Base-by-base conservation (phyloP, 331 rosid species). In the Ulmus americana region DNA sequence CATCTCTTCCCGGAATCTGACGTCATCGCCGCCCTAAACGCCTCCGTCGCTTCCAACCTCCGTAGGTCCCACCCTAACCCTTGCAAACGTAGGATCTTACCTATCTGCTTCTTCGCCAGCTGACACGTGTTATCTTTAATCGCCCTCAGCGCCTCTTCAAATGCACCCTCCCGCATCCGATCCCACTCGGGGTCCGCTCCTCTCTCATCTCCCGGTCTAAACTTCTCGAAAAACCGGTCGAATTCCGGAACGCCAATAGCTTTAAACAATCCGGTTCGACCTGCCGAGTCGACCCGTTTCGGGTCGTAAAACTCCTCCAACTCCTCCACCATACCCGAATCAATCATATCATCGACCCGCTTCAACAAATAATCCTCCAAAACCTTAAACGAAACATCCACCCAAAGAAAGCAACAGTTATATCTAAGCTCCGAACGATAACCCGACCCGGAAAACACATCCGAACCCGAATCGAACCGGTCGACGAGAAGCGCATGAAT, bases 241-340 rank as follows among this genome's bases (percentile, higher is more conserved):
- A 88, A 91, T 78, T 91, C 97, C 1, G 96, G 90, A 2, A 88
- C 89, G 0, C 75, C 98, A 5, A 91, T 91, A 0, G 97, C 96
- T 52, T 88, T 88, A 4, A 84, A 64, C 40, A 88, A 58, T 59
- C 87, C 97, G 71, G 69, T 67, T 39, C 53, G 74, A 47, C 45
- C 6, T 6, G 50, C 69, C 3, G 59, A 35, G 58, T 58, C 63
- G 2, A 38, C 73, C 38, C 55, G 39, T 0, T 61, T 75, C 39
- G 81, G 68, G 61, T 70, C 28, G 44, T 59, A 84, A 39, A 84
- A 86, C 82, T 77, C 74, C 7, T 86, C 88, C 46, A 92, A 58
- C 91, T 92, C 98, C 15, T 85, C 81, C 42, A 82, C 77, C 98
- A 92, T 92, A 0, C 98, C 95, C n/a, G 83, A 74, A 45, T 82